Base-by-base conservation (phyloP, 345 rosid genomes). In the Salix purpurea region DNA sequence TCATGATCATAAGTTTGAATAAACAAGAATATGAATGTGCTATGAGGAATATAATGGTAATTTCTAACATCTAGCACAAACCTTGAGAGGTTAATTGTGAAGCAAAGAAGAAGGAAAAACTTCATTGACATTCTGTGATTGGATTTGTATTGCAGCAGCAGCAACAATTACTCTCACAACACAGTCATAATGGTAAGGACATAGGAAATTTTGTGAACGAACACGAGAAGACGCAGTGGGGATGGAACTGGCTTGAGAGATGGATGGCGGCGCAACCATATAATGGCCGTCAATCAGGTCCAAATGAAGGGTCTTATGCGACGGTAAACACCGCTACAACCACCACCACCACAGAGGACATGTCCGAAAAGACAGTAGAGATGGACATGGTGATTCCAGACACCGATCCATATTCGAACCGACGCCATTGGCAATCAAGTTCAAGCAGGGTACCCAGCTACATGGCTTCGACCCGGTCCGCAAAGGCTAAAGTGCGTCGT, bases 261-360 rank as follows among this genome's bases (percentile, higher is more conserved):
- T 93, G 99, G 99, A 91, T 96, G 98, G 88, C 97, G 23, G 73
- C 97, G 1, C 98, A 95, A 52, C 93, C 94, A 12, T 74, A 88
- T 78, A 78, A 87, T 3, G 42, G 75, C 21, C 85, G 78, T 75
- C 88, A 90, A 10, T 39, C 78, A 4, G 89, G 86, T 50, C 81
- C 77, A 10, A 83, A 79, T 37, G 89, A 89, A 30, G 86, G 73
- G 42, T 85, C 94, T 65, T 92, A 91, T 70, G 77, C 81, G 65
- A 86, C 94, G 28, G 81, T 89, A 19, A 42, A 85, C 74, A 77
- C 87, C 40, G 83, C 84, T 71, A 87, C 90, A 24, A 89, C 96
- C 40, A 83, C 86, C 6, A 79, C 87, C 30, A 83, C 86, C 14
- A 80, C 86, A 1, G 95, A 92, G 10, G 88, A 89, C 84, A 71